Evolutionary conservation across 208 protist species (phyloP), one percentile per base, ranked within the genome.

Genomic region (Angomonas ambiguus): DNA sequence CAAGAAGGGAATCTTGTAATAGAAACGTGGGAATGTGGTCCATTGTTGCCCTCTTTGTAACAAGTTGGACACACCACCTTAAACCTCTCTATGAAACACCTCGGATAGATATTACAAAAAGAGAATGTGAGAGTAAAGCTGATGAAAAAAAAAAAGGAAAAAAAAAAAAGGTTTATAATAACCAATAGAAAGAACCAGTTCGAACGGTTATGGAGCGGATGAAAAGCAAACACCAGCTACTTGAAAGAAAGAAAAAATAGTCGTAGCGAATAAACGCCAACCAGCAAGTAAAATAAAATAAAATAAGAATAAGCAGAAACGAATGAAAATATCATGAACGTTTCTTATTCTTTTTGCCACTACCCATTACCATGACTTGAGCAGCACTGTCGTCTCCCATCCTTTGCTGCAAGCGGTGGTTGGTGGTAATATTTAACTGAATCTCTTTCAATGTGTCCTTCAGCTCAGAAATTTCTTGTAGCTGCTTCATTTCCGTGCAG

Each of bases 391-490:
- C 69, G 2, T 67, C 67, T 0, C 74, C 83, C 27, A 93, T 59
- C 63, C 61, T 51, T 20, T 53, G 49, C 32, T 65, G 45, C 27
- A 93, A 49, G 8, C 73, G 71, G 22, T 63, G 64, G 33, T 77
- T 74, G 57, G 82, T 80, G 10, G 68, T 35, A 1, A 83, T 11
- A 58, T 91, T 94, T 24, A 82, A 60, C n/a, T 76, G 64, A 31
- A 94, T 74, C 3, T 94, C 85, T 20, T 74, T 74, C 31, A 92
- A 65, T n/a, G 76, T 84, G 27, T 84, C 79, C 27, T 83, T 65
- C 16, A 87, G 33, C 20, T 88, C 82, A 32, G 51, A 56, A 38
- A 94, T 90, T 35, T 69, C 62, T 34, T 56, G 70, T 27, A 67
- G 69, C 34, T 91, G 74, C 22, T 63, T 33, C 31, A 75, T 53